Evolutionary conservation across 345 rosid genomes (phyloP), one percentile per base, ranked within the genome.

Genomic region (Adansonia digitata): DNA sequence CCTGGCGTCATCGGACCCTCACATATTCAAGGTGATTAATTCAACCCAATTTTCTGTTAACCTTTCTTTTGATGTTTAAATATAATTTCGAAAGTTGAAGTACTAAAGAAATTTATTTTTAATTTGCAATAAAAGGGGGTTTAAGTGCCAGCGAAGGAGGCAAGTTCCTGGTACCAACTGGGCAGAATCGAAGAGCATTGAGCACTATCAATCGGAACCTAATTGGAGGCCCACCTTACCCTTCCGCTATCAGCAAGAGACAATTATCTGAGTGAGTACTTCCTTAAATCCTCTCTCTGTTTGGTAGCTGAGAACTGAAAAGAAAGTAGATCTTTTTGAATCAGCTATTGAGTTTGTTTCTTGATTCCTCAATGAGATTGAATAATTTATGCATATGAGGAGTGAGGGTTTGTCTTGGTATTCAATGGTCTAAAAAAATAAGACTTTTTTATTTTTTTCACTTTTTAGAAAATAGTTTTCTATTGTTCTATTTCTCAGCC

Each of bases 111-210:
- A n/a, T 46, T 22, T 37, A 2, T 60, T 17, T 24, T 4, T 7
- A 5, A 62, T 59, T 9, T 22, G 22, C 11, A 2, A 14, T 13
- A 20, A 31, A 56, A 94, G 95, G 87, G 57, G 91, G 85, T 27
- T 48, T 88, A 69, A 85, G 81, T 24, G 87, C 81, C 61, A 84
- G 88, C 48, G 88, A 87, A 73, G 79, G 84, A 66, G 92, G 92
- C 71, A 93, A 89, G 87, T 76, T 84, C 55, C 69, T 76, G 78
- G 75, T 83, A 9, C 81, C 83, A 26, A 53, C 78, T 0, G 90
- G 86, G 18, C 90, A 78, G 64, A 88, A 82, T 74, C 86, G 98
- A 77, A 82, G 94, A 82, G 99, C 97, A 43, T 79, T 96, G 66
- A 84, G 93, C 78, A 77, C 48, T 46, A 88, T 96, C 42, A 87